A percentile compares a stretch with the other conserved stretches of the same genome.
Conservation (phyloP, 768 basidiomycete genomes). For the Pluteus cervinus region DNA sequence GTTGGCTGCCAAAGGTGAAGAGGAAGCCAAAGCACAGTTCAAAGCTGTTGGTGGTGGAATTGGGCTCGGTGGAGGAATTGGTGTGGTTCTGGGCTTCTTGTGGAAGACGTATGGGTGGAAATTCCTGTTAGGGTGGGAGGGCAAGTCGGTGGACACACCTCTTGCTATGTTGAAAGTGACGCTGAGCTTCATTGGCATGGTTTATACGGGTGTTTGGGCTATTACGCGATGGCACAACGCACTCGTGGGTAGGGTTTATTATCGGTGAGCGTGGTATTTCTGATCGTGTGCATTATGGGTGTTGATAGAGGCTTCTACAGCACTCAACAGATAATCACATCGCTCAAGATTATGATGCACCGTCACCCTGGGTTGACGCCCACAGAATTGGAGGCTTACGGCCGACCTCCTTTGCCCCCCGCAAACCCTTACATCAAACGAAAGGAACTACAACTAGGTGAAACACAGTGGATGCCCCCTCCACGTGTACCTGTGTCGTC, state of each 20-base stretch:
- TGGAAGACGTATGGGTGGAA: constrained; percentile 14
- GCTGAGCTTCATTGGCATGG: constrained; percentile 12
- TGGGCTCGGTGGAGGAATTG: constrained; percentile 26
- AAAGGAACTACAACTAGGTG: constrained; percentile 10
- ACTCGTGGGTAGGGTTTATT: constrained; percentile 28
- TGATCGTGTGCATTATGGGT: background rate
- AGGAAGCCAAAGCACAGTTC: constrained; percentile 68
- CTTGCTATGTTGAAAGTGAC: constrained; percentile 6
- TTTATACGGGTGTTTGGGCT: constrained; percentile 25
- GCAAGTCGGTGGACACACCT: background rate
- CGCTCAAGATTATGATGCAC: background rate
- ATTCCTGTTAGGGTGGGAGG: constrained; percentile 8
- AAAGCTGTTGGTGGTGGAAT: constrained; percentile 56
- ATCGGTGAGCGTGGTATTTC: constrained; percentile 14
- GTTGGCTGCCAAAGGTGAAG: constrained; percentile 43
- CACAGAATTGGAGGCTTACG: constrained; percentile 26
- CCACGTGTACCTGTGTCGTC: constrained; percentile 14
- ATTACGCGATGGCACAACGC: constrained; percentile 41
- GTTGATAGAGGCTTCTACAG: constrained; percentile 11
- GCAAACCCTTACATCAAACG: constrained; percentile 36
- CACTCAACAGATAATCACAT: constrained; percentile 28
- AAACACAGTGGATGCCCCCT: constrained; percentile 12
- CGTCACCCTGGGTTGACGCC: constrained; percentile 9
- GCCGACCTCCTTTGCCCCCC: constrained; percentile 32
- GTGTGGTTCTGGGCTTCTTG: constrained; percentile 15